Conservation (phyloP, 2,329 filamentous ascomycete species). For the Purpureocillium lavendulum region DNA sequence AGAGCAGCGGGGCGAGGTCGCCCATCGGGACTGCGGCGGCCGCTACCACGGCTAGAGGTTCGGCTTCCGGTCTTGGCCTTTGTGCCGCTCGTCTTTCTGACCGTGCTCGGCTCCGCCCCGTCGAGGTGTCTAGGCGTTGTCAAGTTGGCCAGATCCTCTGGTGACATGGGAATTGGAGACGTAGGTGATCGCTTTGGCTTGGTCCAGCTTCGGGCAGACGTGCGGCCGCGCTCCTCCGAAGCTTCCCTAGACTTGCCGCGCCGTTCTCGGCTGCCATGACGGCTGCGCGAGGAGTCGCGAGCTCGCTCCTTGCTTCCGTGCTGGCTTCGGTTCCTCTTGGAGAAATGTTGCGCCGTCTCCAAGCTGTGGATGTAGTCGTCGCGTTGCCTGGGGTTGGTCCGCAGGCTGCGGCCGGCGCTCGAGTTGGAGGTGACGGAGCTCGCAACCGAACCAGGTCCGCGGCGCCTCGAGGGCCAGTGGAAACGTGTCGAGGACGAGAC, state of each 20-base stretch:
- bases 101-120: conserved; percentile 32
- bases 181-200: conserved; percentile 82
- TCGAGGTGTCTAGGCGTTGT: conserved; percentile 34
- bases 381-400: conserved; percentile 51
- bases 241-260: conserved; percentile 48
- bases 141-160: conserved; percentile 67
- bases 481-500: conserved; percentile 43
- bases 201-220: conserved; percentile 54
- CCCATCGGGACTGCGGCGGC: conserved; percentile 38
- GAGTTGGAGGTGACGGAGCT: conserved; percentile 51
- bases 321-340: conserved; percentile 45
- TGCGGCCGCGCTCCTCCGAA: conserved; percentile 65
- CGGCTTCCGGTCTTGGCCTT: conserved; percentile 31
- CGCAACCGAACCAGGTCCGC: conserved; percentile 45
- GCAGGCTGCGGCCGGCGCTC: conserved; percentile 40
- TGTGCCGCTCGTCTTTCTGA: conserved; percentile 31
- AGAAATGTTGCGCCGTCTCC: conserved; percentile 63
- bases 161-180: conserved; percentile 90
- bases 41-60: conserved; percentile 39
- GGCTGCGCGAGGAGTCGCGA: conserved; percentile 32
- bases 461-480: conserved; percentile 46
- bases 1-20: conserved; percentile 30
- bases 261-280: conserved; percentile 39
- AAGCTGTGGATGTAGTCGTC: conserved; percentile 84
- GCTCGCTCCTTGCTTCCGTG: conserved; percentile 42